Percentiles rank a stretch among this genome's conserved stretches.
These are phyloP conservation scores for Neurospora tetraspora DNA, from an alignment of 495 filamentous ascomycete genomes.

Conservation along the genomic window DNA sequence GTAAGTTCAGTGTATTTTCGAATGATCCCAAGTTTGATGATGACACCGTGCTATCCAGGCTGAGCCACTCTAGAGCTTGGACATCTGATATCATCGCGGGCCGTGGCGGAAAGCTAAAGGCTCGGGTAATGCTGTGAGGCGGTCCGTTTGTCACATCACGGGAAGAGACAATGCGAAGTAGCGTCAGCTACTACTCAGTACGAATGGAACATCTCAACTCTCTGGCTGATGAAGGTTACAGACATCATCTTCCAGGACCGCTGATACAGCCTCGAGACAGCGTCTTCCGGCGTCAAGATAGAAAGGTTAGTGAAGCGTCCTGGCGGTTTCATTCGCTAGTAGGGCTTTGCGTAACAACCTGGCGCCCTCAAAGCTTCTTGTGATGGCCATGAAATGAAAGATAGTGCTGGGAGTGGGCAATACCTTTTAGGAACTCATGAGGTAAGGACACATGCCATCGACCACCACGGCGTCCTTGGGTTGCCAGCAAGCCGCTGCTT, in stretches of 20 bases:
- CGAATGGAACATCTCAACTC: background rate
- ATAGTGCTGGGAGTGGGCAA: background rate
- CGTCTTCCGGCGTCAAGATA: background rate
- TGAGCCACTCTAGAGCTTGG: background rate
- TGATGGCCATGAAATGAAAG: background rate
- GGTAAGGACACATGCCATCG: too few species aligned
- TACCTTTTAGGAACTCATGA: too few species aligned
- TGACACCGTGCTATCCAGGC: background rate
- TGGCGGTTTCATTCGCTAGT: background rate
- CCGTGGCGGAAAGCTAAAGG: background rate
- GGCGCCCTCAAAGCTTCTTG: background rate
- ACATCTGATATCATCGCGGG: background rate
- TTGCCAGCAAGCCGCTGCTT: background rate
- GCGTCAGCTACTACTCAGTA: background rate
- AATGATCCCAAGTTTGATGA: background rate
- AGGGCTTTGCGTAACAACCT: background rate
- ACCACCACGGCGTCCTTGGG: background rate
- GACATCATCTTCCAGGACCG: background rate
- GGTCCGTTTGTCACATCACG: background rate
- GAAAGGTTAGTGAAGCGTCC: background rate
- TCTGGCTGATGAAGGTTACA: background rate
- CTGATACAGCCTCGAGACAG: background rate
- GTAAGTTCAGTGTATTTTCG: background rate
- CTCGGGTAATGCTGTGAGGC: background rate
- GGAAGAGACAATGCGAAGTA: background rate